Percentiles rank a stretch among this genome's conserved stretches.
Evolutionary conservation across 441 rosid species (phyloP).

Genomic region (Cnidoscolus chayamansa): DNA sequence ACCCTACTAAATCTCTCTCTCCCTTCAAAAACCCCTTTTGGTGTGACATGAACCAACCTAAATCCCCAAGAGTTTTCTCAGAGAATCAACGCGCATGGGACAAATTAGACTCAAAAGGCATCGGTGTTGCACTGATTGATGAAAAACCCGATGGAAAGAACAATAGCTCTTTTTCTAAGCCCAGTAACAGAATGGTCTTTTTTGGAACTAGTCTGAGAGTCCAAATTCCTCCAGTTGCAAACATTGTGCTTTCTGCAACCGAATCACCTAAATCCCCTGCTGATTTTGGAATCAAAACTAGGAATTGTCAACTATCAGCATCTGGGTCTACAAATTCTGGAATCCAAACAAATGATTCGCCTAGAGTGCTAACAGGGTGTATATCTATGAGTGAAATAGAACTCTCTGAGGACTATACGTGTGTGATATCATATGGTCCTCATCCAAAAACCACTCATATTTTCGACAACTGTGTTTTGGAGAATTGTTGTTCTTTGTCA

Average conservation of each 20-base stretch:
- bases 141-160: slow-evolving; percentile 21
- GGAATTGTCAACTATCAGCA: slow-evolving; percentile 28
- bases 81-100: slow-evolving; percentile 35
- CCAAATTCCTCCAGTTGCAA: slow-evolving; percentile 46
- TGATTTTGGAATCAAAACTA: slow-evolving; percentile 58
- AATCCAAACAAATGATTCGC: slow-evolving; percentile 33
- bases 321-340: slow-evolving; percentile 30
- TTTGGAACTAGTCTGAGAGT: slow-evolving; percentile 56
- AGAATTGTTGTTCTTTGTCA: slow-evolving; percentile 30
- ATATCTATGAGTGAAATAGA: slow-evolving; percentile 55
- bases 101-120: slow-evolving; percentile 39
- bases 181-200: slow-evolving; percentile 46
- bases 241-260: slow-evolving; percentile 21
- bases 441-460: slow-evolving; percentile 80
- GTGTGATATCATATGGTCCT: slow-evolving; percentile 74
- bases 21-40: slow-evolving; percentile 39
- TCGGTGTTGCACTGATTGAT: slow-evolving; percentile 60
- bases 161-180: slow-evolving; percentile 19
- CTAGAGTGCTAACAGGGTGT: slow-evolving; percentile 26
- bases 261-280: slow-evolving; percentile 37
- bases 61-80: slow-evolving; percentile 32
- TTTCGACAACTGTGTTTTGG: slow-evolving; percentile 69
- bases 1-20: slow-evolving; percentile 38
- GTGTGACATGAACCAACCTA: slow-evolving; percentile 26
- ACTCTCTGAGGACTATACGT: slow-evolving; percentile 79